Base-by-base conservation (phyloP, 441 rosid species). In the Aleurites moluccanus region DNA sequence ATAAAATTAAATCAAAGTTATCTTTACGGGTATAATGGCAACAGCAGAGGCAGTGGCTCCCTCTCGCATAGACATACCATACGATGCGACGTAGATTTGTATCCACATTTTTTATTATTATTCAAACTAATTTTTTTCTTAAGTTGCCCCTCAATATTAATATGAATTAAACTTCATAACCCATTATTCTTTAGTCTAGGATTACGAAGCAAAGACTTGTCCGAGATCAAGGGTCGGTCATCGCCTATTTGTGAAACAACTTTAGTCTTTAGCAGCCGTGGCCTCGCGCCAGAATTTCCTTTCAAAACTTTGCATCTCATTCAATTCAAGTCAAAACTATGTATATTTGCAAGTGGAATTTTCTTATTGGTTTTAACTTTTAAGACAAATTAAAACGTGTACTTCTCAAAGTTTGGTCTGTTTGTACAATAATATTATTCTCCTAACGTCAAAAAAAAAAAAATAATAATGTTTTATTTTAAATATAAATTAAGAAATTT, bases 41-140 rank as follows among this genome's bases (percentile, higher is more conserved):
- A 67, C 79, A 75, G 66, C 67, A 68, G n/a, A 61, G 78, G 30
- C 23, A 3, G 64, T 52, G 77, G 85, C 71, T 40, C 83, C 87
- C 82, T 77, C 44, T 27, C 14, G 16, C 28, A 80, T 70, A 76
- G 82, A 80, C n/a, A 60, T 14, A 59, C 63, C 15, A 38, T 44
- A 10, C 47, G 47, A 44, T 44, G 2, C 2, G 2, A 42, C 45
- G 45, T 42, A 42, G 11, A 42, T 8, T 42, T 5, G 42, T 6
- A 40, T 40, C 33, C 2, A 30, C 2, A 30, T 30, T 30, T 30
- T 1, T 30, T 30, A n/a, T 30, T 6, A 40, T 6, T 40, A n/a
- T n/a, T n/a, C n/a, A n/a, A n/a, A n/a, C n/a, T n/a, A n/a, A n/a
- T n/a, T n/a, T n/a, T n/a, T n/a, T n/a, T n/a, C n/a, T n/a, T n/a